Base-by-base conservation (phyloP, 2,329 filamentous ascomycete species). In the Alternaria alternata region DNA sequence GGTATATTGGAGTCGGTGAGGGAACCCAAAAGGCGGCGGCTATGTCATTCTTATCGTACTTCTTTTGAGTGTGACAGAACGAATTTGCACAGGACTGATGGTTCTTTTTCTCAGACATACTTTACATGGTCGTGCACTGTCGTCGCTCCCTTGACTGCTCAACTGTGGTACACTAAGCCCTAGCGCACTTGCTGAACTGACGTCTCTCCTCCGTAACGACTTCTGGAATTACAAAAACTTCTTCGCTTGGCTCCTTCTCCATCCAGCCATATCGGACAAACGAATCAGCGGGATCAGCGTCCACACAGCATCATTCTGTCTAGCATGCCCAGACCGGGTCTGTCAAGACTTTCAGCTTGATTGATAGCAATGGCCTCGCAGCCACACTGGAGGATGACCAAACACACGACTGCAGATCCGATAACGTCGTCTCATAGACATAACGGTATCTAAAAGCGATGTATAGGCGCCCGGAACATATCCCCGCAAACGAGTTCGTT, bases 391-490 rank as follows among this genome's bases (percentile, higher is more conserved):
- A 26, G 9, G 11, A 14, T 20, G 8, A 7, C 18, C 43, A 26
- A 18, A 39, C 8, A 32, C 39, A 24, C 43, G 22, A 39, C 22
- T 32, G 51, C 39, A 24, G 51, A 42, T 44, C 16, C 42, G 26
- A 51, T 34, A 30, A 28, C n/a, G 20, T 24, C 36, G 44, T 22
- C 43, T 24, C 32, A 34, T 26, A 22, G 8, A 18, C 26, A n/a
- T 16, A 32, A n/a, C 32, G 11, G 16, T 51, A 47, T 49, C 52
- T 32, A 24, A 51, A 18, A n/a, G 38, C 39, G 9, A 51, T 32
- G 30, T 24, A 51, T 48, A 60, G 39, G 52, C 53, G 52, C 47
- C 57, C 46, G 57, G 57, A 52, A 56, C 32, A 38, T 24, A 18
- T 47, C 41, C 47, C 52, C 57, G 52, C 49, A 57, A 46, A 46